phyloP scores from a whole-genome alignment of 2,329 filamentous ascomycete species.

The Sphaerulina populicola region DNA sequence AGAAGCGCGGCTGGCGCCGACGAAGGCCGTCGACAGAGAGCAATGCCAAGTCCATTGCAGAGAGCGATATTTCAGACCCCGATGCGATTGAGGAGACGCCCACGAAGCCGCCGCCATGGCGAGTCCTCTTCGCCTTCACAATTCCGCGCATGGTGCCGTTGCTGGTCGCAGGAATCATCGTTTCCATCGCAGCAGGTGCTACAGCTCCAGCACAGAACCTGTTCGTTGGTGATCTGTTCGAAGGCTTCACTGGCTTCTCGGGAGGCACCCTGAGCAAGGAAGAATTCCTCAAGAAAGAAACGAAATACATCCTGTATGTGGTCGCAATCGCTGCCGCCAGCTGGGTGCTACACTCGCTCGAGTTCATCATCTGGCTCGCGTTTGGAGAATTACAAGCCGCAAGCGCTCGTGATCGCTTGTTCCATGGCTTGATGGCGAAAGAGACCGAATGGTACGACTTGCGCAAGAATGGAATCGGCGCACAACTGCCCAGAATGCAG shows the following conservation, averaged over 20 bases:
- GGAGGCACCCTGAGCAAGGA: constrained; percentile 43
- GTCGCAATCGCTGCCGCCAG: constrained; percentile 54
- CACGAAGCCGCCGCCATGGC: constrained; percentile 36
- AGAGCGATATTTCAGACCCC: constrained; percentile 15
- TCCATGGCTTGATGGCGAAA: constrained; percentile 59
- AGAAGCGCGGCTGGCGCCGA: constrained; percentile 17
- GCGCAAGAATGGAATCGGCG: constrained; percentile 60
- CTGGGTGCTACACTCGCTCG: constrained; percentile 59
- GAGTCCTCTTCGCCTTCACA: constrained; percentile 64
- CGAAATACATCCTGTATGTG: constrained; percentile 55
- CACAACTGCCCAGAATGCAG: constrained; percentile 63
- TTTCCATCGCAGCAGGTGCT: constrained; percentile 53
- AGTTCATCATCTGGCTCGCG: constrained; percentile 62
- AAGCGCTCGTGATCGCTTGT: constrained; percentile 56
- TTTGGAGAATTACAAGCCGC: constrained; percentile 77
- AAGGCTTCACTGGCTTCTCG: constrained; percentile 59
- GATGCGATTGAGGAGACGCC: constrained; percentile 14
- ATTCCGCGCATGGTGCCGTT: constrained; percentile 50
- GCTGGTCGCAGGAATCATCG: constrained; percentile 48
- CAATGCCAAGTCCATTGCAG: constrained; percentile 5
- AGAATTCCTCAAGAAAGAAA: constrained; percentile 50
- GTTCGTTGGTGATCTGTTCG: constrained; percentile 67
- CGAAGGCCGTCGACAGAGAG: constrained; percentile 16
- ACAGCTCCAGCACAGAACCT: constrained; percentile 59
- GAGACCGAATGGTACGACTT: constrained; percentile 77